phyloP scores from a whole-genome alignment of 75 land plant genomes.

The Larix kaempferi region DNA sequence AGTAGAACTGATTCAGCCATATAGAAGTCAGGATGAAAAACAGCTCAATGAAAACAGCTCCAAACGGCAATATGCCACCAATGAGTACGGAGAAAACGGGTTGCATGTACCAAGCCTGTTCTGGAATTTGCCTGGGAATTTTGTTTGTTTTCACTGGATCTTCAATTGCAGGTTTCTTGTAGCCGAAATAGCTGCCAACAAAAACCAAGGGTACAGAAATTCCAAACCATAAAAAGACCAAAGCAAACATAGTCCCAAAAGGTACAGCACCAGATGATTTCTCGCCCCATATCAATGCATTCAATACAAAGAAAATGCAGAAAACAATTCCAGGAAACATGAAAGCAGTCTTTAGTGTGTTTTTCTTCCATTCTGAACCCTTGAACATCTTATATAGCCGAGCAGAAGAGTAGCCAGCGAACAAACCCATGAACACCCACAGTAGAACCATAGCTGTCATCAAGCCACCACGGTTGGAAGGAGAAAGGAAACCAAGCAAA shows the following conservation, averaged over 20 bases:
- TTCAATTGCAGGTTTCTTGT: slow-evolving; percentile 53
- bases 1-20: slow-evolving; percentile 68
- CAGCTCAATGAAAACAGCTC: slow-evolving; percentile 59
- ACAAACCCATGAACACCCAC: slow-evolving; percentile 56
- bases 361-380: slow-evolving; percentile 54
- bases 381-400: slow-evolving; percentile 50
- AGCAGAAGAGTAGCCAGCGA: slow-evolving; percentile 48
- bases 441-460: slow-evolving; percentile 55
- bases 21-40: slow-evolving; percentile 67
- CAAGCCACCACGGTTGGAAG: slow-evolving; percentile 51
- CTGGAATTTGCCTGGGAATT: slow-evolving; percentile 58
- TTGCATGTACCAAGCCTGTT: slow-evolving; percentile 63
- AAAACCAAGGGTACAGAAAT: slow-evolving; percentile 63
- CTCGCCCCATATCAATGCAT: slow-evolving; percentile 58
- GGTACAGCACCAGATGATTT: slow-evolving; percentile 57
- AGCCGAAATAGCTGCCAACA: slow-evolving; percentile 50
- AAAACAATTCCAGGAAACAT: slow-evolving; percentile 44
- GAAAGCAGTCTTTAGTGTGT: slow-evolving; percentile 40
- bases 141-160: slow-evolving; percentile 59
- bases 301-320: slow-evolving; percentile 42
- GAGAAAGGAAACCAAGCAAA: slow-evolving; percentile 45
- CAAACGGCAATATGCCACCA: slow-evolving; percentile 54
- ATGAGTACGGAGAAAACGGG: slow-evolving; percentile 48
- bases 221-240: slow-evolving; percentile 59
- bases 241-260: slow-evolving; percentile 48